Base-by-base conservation (phyloP, 2,329 filamentous ascomycete genomes). In the Aureobasidium sp. region DNA sequence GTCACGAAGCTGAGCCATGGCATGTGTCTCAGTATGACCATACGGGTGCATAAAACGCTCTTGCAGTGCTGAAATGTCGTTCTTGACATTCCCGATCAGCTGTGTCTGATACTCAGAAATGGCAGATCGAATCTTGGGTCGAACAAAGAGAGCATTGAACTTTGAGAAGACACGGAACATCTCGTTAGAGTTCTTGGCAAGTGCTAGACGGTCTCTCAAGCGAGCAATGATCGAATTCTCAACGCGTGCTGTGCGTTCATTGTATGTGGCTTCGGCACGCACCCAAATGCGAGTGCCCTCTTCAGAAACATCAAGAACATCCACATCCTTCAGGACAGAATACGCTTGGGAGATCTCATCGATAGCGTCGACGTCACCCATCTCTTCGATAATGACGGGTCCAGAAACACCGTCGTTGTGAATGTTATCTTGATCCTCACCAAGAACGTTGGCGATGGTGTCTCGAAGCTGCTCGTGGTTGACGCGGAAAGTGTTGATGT, bases 131-230 rank as follows among this genome's bases (percentile, higher is more conserved):
- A 99, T 97, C 81, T 99, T 99, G 16, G 94, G 94, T 63, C 94
- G 86, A 61, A 99, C 93, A 68, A 99, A 96, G 34, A 99, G 86
- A 2, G 94, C 94, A 72, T 99, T 99, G 83, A 99, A 99, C 73
- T 97, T 97, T 59, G 94, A 97, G 74, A 99, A 99, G 64, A 99
- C 94, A 60, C 95, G 89, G 75, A 99, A 99, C 94, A 99, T 99
- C 76, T 99, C 95, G 72, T 96, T 97, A 42, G 94, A 94, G 65
- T 91, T 96, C 80, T 96, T 97, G 13, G 94, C 93, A 7, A 91
- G 96, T 15, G 92, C 94, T 61, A 99, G 82, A 63, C 94, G 89
- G 75, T 99, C 94, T 69, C 94, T 85, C 36, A 99, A 81, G 59
- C 91, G 85, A 37, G 94, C 91, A 73, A 99, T 99, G 74, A 99